A percentile compares a stretch with the other conserved stretches of the same genome.
phyloP scores from a whole-genome alignment of 179 eudicot genomes.

The Spergularia azorica region DNA sequence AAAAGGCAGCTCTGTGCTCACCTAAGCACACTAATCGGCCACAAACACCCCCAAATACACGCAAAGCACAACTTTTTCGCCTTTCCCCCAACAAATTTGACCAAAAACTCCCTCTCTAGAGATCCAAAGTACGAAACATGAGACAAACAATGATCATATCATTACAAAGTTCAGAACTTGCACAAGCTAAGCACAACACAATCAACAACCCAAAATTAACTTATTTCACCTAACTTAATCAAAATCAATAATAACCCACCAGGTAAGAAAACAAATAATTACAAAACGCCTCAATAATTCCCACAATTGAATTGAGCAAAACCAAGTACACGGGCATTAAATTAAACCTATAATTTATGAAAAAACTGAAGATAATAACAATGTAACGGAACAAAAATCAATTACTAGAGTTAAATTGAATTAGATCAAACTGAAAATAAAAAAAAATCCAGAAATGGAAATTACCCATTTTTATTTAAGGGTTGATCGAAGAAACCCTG shows the following conservation, averaged over 20 bases:
- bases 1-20: neutral
- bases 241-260: too few species aligned
- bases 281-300: neutral
- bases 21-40: neutral
- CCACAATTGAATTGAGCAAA: neutral
- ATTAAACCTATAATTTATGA: neutral
- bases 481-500: neutral
- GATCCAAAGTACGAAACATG: too few species aligned
- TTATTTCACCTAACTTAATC: neutral
- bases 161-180: too few species aligned
- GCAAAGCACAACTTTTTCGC: too few species aligned
- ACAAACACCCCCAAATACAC: too few species aligned
- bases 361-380: neutral
- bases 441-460: neutral
- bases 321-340: neutral
- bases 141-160: too few species aligned
- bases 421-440: neutral
- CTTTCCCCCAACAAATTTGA: too few species aligned
- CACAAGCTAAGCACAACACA: neutral
- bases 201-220: neutral
- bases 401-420: neutral
- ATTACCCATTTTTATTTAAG: constrained; percentile 12
- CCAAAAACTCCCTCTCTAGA: too few species aligned
- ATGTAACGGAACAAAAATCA: neutral
- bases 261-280: neutral